Evolutionary conservation across 352 stramenopile genomes (phyloP), one percentile per base, ranked within the genome.

Genomic region (Phytopythium helicoides): DNA sequence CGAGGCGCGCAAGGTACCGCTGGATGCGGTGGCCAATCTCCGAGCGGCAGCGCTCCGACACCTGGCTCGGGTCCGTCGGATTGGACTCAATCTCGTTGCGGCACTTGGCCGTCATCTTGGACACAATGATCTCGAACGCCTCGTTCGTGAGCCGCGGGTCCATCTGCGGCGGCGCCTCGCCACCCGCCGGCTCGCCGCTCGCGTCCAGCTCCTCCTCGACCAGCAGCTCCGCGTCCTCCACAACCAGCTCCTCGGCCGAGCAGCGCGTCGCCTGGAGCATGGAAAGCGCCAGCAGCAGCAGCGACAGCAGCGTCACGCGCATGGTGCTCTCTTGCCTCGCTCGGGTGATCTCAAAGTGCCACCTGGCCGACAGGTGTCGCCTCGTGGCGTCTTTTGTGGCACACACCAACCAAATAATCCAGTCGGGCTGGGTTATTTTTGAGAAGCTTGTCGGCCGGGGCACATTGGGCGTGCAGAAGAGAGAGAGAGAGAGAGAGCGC

Each of bases 31-130:
- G 62, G 15, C 65, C 61, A 28, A 92, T 57, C 48, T 89, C 75
- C 14, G 28, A 46, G 35, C 76, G 75, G 62, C 83, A 94, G 25
- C 74, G 73, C 22, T 87, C 73, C 34, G 83, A 89, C 47, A 94
- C 64, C 50, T 87, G 57, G 26, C 65, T 54, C 11, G 73, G 71
- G 47, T 92, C 79, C 15, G 54, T 66, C 25, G 80, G 73, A 64
- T 91, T 92, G 31, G 70, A 77, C 48, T 87, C 66, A 48, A 92
- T 69, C 56, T 94, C 68, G 61, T 81, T 74, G 34, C 77, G 68
- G 61, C 83, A 94, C 48, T 83, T 78, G 60, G 69, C 71, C 50
- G 81, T 87, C 25, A 92, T 59, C 66, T 90, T 91, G 45, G 73
- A 67, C 50, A 92, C 80, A 41, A 94, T 76, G 49, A 68, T 75